phyloP scores from a whole-genome alignment of 2,329 filamentous ascomycete genomes.

The Aspergillus sp. region DNA sequence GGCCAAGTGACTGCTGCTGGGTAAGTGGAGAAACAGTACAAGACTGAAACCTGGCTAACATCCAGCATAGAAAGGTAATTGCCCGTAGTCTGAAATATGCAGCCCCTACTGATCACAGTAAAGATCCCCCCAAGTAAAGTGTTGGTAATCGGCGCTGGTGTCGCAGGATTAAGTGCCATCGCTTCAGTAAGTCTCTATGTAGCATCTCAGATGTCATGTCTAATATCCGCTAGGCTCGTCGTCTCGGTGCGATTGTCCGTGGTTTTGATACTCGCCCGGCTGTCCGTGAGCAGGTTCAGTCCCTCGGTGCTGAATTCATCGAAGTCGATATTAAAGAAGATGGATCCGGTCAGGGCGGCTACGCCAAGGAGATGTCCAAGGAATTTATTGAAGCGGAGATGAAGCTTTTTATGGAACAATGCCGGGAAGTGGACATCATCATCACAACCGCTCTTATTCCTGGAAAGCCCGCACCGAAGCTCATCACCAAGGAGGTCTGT shows the following conservation, averaged over 20 bases:
- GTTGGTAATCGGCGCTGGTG: slow-evolving; percentile 83
- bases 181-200: slow-evolving; percentile 57
- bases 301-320: slow-evolving; percentile 83
- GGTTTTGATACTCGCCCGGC: slow-evolving; percentile 91
- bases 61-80: slow-evolving; percentile 23
- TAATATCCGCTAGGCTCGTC: slow-evolving; percentile 54
- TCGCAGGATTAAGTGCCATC: slow-evolving; percentile 84
- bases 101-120: neutral
- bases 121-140: slow-evolving; percentile 88
- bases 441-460: slow-evolving; percentile 92
- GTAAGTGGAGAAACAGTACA: slow-evolving; percentile 28
- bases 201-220: neutral
- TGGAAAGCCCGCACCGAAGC: slow-evolving; percentile 74
- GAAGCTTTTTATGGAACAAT: slow-evolving; percentile 86
- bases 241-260: slow-evolving; percentile 83
- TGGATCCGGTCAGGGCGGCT: slow-evolving; percentile 78
- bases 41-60: slow-evolving; percentile 9
- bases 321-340: slow-evolving; percentile 84
- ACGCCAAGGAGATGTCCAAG: slow-evolving; percentile 91
- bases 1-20: slow-evolving; percentile 88
- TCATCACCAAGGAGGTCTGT: slow-evolving; percentile 68
- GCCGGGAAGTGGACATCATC: slow-evolving; percentile 84
- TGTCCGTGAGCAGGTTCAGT: slow-evolving; percentile 84
- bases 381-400: slow-evolving; percentile 91
- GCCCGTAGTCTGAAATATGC: no score